Percentiles rank a stretch among this genome's conserved stretches.
Conservation (phyloP, 2,329 filamentous ascomycete genomes). For the Colletotrichum sansevieriae region DNA sequence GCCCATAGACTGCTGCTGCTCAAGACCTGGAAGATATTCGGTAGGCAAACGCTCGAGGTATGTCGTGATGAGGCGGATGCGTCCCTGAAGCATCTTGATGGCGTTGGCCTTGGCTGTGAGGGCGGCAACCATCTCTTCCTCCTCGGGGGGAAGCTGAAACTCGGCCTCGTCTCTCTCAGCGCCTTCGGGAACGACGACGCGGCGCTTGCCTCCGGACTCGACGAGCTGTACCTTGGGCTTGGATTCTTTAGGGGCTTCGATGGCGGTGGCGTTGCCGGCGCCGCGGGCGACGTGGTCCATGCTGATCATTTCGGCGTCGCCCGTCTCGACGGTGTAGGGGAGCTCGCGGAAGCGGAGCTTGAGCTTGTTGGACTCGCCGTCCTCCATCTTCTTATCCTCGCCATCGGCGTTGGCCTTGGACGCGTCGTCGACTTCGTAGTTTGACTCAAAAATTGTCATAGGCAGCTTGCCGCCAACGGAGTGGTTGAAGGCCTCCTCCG, state of each 20-base stretch:
- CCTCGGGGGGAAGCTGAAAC: conserved; percentile 64
- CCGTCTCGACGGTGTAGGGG: conserved; percentile 90
- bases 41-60: conserved; percentile 82
- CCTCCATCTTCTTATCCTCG: conserved; percentile 80
- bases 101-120: conserved; percentile 92
- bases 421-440: conserved; percentile 77
- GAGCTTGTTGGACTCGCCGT: conserved; percentile 63
- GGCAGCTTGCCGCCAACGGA: conserved; percentile 84
- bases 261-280: conserved; percentile 81
- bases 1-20: conserved; percentile 49
- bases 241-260: conserved; percentile 55
- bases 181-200: conserved; percentile 51
- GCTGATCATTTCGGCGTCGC: conserved; percentile 97
- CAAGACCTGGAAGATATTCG: conserved; percentile 68
- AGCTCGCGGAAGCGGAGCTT: conserved; percentile 85
- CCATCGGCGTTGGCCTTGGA: conserved; percentile 58
- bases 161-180: conserved; percentile 48
- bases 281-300: conserved; percentile 93
- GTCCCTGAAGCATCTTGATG: conserved; percentile 89
- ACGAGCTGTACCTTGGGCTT: conserved; percentile 58
- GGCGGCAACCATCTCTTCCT: conserved; percentile 72
- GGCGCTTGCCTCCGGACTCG: conserved; percentile 62
- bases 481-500: conserved; percentile 66
- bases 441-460: conserved; percentile 90
- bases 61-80: conserved; percentile 77